These are phyloP conservation scores for Starmera caribaea DNA, from an alignment of 805 yeast species.

Conservation along the genomic window DNA sequence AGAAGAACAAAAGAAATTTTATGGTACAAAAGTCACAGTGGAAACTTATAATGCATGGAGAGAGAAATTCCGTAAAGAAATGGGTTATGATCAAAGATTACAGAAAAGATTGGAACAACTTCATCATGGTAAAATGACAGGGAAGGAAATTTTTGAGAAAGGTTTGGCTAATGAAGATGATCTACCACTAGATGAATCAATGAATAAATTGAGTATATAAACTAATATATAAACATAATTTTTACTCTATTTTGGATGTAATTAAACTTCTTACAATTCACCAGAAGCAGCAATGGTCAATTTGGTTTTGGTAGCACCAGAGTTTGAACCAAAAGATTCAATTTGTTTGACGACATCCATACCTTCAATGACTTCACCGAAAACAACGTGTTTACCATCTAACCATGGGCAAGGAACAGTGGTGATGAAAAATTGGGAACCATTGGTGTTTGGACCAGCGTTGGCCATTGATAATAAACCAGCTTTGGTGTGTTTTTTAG, in stretches of 20 bases:
- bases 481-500: constrained; percentile 67
- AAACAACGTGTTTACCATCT: constrained; percentile 91
- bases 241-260: too few species aligned
- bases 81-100: constrained; percentile 56
- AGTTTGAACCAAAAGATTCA: constrained; percentile 65
- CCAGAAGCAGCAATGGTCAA: constrained; percentile 52
- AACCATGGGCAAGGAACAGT: constrained; percentile 83
- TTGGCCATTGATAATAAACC: constrained; percentile 93
- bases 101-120: constrained; percentile 40
- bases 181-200: constrained; percentile 35
- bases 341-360: constrained; percentile 76
- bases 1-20: constrained; percentile 82
- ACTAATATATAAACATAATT: too few species aligned
- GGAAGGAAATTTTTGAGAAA: constrained; percentile 80
- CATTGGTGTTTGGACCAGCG: constrained; percentile 97
- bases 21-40: constrained; percentile 80
- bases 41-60: constrained; percentile 77
- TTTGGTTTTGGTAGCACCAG: constrained; percentile 64
- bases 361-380: constrained; percentile 87
- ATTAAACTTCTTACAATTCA: constrained; percentile 25
- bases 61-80: constrained; percentile 54
- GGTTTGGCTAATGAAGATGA: constrained; percentile 75
- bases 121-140: constrained; percentile 74
- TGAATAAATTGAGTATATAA: too few species aligned
- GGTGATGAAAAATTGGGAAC: constrained; percentile 95